Conservation (phyloP, 2,329 filamentous ascomycete genomes). For the Colletotrichum lupini region DNA sequence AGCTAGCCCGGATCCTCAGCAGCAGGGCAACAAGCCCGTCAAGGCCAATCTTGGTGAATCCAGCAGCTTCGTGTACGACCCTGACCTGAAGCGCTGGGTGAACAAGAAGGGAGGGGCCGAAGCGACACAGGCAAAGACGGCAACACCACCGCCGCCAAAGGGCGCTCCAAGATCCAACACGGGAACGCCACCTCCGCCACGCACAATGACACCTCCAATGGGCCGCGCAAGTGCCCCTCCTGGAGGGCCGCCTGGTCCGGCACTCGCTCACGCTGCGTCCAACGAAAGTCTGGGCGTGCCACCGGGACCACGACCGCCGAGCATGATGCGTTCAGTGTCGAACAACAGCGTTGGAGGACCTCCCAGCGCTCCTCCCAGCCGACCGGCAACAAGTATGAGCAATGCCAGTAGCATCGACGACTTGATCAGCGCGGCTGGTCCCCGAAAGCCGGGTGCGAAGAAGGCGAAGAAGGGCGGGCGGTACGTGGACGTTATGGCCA, state of each 20-base stretch:
- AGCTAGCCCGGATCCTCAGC: slow-evolving; percentile 49
- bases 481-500: slow-evolving; percentile 97
- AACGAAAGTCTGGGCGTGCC: slow-evolving; percentile 47
- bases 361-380: slow-evolving; percentile 67
- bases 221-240: slow-evolving; percentile 42
- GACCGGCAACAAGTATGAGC: slow-evolving; percentile 85
- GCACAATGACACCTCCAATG: slow-evolving; percentile 42
- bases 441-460: slow-evolving; percentile 73
- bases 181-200: slow-evolving; percentile 64
- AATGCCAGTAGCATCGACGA: slow-evolving; percentile 97
- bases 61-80: slow-evolving; percentile 92
- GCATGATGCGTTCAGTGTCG: slow-evolving; percentile 60
- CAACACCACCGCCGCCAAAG: slow-evolving; percentile 84
- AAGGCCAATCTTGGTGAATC: slow-evolving; percentile 94
- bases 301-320: slow-evolving; percentile 38
- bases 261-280: slow-evolving; percentile 42
- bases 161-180: slow-evolving; percentile 64
- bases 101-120: slow-evolving; percentile 90
- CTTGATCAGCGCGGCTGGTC: slow-evolving; percentile 78
- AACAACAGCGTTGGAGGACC: slow-evolving; percentile 54
- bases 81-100: slow-evolving; percentile 96
- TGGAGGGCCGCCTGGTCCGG: slow-evolving; percentile 35
- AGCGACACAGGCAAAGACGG: slow-evolving; percentile 66
- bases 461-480: slow-evolving; percentile 85
- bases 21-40: slow-evolving; percentile 72